phyloP scores from a whole-genome alignment of 2,329 filamentous ascomycete species.

The Clonostachys byssicola region DNA sequence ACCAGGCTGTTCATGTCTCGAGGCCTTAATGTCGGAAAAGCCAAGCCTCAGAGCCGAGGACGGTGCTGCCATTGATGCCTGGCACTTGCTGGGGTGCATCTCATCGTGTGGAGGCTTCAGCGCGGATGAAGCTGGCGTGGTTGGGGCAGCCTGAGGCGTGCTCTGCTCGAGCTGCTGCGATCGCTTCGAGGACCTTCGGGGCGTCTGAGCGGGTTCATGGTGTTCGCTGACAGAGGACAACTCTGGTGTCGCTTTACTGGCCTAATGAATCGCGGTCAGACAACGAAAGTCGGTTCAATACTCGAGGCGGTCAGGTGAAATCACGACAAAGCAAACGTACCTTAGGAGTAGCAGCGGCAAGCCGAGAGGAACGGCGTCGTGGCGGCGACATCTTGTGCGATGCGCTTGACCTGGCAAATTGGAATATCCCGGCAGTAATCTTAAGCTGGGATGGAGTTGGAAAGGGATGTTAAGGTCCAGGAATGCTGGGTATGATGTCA shows the following conservation, averaged over 20 bases:
- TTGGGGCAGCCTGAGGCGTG: conserved; percentile 22
- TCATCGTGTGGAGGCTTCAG: conserved; percentile 71
- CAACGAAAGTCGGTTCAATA: too few relatives aligned
- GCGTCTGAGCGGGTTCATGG: conserved; percentile 23
- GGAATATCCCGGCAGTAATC: conserved; percentile 1
- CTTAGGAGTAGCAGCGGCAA: conserved; percentile 26
- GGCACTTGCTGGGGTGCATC: conserved; percentile 87
- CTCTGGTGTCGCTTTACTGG: conserved; percentile 19
- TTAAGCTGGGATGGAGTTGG: conserved; percentile 1
- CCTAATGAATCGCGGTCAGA: background rate
- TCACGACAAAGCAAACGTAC: conserved; percentile 14
- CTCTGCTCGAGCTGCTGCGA: background rate
- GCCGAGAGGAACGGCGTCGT: conserved; percentile 38
- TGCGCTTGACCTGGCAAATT: background rate
- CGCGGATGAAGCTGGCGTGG: conserved; percentile 62
- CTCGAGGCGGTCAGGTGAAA: background rate
- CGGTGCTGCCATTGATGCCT: conserved; percentile 68
- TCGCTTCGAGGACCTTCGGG: conserved; percentile 4
- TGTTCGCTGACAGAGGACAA: conserved; percentile 39
- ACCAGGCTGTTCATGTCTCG: conserved; percentile 32
- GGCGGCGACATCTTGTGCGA: conserved; percentile 30
- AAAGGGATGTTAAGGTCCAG: background rate
- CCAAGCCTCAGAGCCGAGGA: conserved; percentile 80
- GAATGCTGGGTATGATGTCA: conserved; percentile 13
- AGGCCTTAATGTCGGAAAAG: conserved; percentile 70